A percentile compares a stretch with the other conserved stretches of the same genome.
Evolutionary conservation across 345 rosid species (phyloP).

Genomic region (Rhodamnia argentea): DNA sequence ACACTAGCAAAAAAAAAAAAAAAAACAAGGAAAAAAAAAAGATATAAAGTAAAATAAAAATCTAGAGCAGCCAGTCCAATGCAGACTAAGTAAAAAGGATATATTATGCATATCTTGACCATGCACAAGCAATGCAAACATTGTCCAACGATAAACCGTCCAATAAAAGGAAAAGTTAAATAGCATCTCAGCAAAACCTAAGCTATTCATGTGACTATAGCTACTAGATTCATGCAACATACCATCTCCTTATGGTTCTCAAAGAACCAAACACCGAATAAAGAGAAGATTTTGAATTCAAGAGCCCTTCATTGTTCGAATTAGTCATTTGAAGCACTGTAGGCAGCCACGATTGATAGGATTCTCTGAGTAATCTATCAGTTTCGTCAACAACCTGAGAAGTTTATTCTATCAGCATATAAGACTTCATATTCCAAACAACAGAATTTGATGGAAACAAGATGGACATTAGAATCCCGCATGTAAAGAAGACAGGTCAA

Average conservation of each 20-base stretch:
- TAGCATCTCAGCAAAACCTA: background rate
- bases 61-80: background rate
- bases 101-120: background rate
- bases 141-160: background rate
- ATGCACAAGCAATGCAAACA: background rate
- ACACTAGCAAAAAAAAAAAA: background rate
- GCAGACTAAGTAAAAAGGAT: background rate
- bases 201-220: background rate
- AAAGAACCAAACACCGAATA: conserved; percentile 50
- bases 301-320: conserved; percentile 19
- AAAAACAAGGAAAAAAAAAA: background rate
- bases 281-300: conserved; percentile 15
- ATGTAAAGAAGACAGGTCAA: background rate
- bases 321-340: conserved; percentile 63
- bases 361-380: conserved; percentile 84
- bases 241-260: conserved; percentile 76
- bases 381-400: conserved; percentile 96
- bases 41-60: background rate
- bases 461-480: background rate
- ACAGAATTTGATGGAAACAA: background rate
- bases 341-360: conserved; percentile 96
- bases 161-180: background rate
- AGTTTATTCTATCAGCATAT: conserved; percentile 6
- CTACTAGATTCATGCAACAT: conserved; percentile 12
- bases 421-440: background rate